Percentiles rank a stretch among this genome's conserved stretches.
Evolutionary conservation across 306 rosid genomes (phyloP).

Genomic region (Pachyrhizus erosus): DNA sequence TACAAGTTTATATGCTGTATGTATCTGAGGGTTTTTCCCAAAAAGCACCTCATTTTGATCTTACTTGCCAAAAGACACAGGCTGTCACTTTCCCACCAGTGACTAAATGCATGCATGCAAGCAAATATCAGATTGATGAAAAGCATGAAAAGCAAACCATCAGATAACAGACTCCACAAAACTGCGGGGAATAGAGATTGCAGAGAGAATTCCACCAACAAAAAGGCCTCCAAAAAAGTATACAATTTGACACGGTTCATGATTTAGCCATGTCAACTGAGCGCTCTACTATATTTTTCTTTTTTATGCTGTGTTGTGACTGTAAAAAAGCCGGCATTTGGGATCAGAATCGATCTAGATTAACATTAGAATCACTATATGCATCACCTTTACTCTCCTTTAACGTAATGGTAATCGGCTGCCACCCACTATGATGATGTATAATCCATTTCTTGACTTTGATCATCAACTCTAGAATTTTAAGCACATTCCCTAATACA

Average conservation of each 20-base stretch:
- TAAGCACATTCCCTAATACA: slow-evolving; percentile 71
- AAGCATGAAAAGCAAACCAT: not conserved
- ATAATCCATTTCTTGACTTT: slow-evolving; percentile 71
- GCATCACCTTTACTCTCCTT: slow-evolving; percentile 49
- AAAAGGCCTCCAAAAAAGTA: slow-evolving; percentile 28
- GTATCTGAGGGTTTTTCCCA: not conserved
- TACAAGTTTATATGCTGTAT: too few species aligned
- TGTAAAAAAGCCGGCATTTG: slow-evolving; percentile 24
- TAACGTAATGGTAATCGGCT: slow-evolving; percentile 63
- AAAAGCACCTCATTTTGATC: not conserved
- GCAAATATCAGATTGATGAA: slow-evolving; percentile 15
- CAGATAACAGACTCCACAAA: slow-evolving; percentile 17
- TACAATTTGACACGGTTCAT: slow-evolving; percentile 31
- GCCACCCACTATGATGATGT: slow-evolving; percentile 79
- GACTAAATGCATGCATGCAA: not conserved
- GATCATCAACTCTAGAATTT: slow-evolving; percentile 68
- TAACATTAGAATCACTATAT: slow-evolving; percentile 32
- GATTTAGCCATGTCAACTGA: slow-evolving; percentile 30
- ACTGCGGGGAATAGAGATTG: not conserved
- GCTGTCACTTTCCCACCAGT: not conserved
- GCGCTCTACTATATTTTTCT: not conserved
- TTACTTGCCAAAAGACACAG: not conserved
- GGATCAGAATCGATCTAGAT: slow-evolving; percentile 35
- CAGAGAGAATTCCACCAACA: slow-evolving; percentile 38
- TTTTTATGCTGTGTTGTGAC: slow-evolving; percentile 34